Evolutionary conservation across 352 stramenopile genomes (phyloP).

Genomic region (Globisporangium parvum): DNA sequence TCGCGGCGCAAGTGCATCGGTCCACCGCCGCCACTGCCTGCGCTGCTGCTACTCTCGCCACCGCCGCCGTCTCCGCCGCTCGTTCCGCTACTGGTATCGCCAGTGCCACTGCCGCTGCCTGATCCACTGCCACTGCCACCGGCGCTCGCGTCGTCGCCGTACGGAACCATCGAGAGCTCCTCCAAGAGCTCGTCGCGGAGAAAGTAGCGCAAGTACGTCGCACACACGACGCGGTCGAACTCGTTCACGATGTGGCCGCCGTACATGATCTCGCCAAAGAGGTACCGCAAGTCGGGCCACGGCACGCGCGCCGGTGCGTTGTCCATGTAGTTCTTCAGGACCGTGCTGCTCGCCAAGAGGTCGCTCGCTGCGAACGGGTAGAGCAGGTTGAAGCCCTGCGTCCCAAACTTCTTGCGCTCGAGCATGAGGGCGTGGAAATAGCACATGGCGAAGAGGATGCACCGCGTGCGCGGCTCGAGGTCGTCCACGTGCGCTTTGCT

Average conservation of each 20-base stretch:
- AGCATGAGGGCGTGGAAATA: slow-evolving; percentile 92
- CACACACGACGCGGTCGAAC: slow-evolving; percentile 67
- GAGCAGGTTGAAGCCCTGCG: slow-evolving; percentile 88
- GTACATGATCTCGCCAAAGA: slow-evolving; percentile 90
- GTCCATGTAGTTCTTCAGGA: slow-evolving; percentile 91
- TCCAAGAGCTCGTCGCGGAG: slow-evolving; percentile 87
- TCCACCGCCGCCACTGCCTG: slow-evolving; percentile 2
- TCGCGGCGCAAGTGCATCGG: slow-evolving; percentile 33
- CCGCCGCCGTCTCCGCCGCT: slow-evolving; percentile 18
- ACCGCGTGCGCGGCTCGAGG: slow-evolving; percentile 74
- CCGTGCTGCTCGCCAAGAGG: slow-evolving; percentile 72
- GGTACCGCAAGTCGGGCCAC: slow-evolving; percentile 86
- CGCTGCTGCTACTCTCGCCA: slow-evolving; percentile 11
- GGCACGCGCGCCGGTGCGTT: slow-evolving; percentile 83
- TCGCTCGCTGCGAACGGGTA: slow-evolving; percentile 89
- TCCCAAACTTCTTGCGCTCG: slow-evolving; percentile 89
- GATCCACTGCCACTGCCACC: slow-evolving; percentile 8
- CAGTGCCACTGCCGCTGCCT: background rate
- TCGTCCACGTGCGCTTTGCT: slow-evolving; percentile 73
- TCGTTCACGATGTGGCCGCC: slow-evolving; percentile 86
- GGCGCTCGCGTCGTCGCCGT: slow-evolving; percentile 48
- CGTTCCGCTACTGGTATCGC: slow-evolving; percentile 12
- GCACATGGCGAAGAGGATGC: slow-evolving; percentile 88
- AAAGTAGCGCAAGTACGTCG: slow-evolving; percentile 86
- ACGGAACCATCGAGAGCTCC: slow-evolving; percentile 87